A percentile compares a stretch with the other conserved stretches of the same genome.
Evolutionary conservation across 169 alveolate genomes (phyloP).

Genomic region (Plasmodium gonderi): DNA sequence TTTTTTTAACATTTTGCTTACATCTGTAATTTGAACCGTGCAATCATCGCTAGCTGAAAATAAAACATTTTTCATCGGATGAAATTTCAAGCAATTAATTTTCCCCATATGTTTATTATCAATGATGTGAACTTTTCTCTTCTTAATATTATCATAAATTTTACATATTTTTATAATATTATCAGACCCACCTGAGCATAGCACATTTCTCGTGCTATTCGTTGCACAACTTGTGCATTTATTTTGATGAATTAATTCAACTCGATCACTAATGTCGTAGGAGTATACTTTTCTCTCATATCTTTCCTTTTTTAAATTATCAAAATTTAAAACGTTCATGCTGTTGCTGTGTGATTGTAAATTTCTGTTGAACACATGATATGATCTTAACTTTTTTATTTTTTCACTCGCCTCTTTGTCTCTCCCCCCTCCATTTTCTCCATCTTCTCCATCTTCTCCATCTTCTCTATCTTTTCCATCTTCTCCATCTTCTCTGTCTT

Average conservation of each 20-base stretch:
- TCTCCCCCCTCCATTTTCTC: neutral
- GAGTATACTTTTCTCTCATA: neutral
- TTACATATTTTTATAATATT: slow-evolving; percentile 62
- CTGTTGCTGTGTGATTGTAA: neutral
- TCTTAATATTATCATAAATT: slow-evolving; percentile 43
- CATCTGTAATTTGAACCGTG: slow-evolving; percentile 45
- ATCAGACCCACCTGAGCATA: slow-evolving; percentile 86
- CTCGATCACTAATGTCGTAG: slow-evolving; percentile 39
- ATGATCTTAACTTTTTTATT: neutral
- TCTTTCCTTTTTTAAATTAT: slow-evolving; percentile 12
- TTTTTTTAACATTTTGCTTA: slow-evolving; percentile 22
- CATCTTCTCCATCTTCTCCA: neutral
- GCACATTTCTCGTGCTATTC: slow-evolving; percentile 55
- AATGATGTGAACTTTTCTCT: slow-evolving; percentile 17
- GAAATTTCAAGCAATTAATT: slow-evolving; percentile 47
- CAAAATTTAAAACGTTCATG: slow-evolving; percentile 17
- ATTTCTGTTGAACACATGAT: neutral
- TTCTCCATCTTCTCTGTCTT: neutral
- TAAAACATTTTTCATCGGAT: slow-evolving; percentile 48
- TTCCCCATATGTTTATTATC: slow-evolving; percentile 33
- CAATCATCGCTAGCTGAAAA: slow-evolving; percentile 71
- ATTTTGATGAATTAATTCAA: slow-evolving; percentile 55
- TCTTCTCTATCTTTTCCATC: neutral
- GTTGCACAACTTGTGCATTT: slow-evolving; percentile 47
- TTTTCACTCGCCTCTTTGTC: neutral